A percentile compares a stretch with the other conserved stretches of the same genome.
Evolutionary conservation across 805 yeast genomes (phyloP).

Genomic region (Limtongia smithiae): DNA sequence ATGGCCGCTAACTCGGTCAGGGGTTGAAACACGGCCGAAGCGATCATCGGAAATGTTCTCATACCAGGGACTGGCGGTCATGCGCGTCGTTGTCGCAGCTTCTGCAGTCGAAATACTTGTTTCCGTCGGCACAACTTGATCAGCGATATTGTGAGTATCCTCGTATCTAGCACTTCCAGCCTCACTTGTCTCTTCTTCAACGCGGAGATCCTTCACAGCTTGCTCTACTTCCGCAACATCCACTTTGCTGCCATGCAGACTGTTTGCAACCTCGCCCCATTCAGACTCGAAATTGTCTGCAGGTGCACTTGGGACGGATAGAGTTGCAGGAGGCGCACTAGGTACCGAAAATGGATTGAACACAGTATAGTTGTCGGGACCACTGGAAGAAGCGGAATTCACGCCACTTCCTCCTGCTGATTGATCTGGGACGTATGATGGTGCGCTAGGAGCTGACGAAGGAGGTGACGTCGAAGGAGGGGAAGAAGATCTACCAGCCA

Average conservation of each 20-base stretch:
- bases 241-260: conserved; percentile 4
- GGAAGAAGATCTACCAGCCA: too few species aligned
- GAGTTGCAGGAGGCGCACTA: too few species aligned
- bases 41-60: conserved; percentile 2
- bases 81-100: background rate
- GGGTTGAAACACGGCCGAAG: conserved; percentile 7
- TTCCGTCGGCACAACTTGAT: conserved; percentile 3
- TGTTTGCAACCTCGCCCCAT: conserved; percentile 19
- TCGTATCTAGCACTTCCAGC: conserved; percentile 1
- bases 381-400: too few species aligned
- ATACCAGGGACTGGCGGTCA: conserved; percentile 14
- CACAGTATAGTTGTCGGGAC: too few species aligned
- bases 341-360: too few species aligned
- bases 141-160: conserved; percentile 5
- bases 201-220: conserved; percentile 11
- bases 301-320: too few species aligned
- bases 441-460: too few species aligned
- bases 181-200: conserved; percentile 14
- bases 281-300: too few species aligned
- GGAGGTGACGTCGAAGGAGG: too few species aligned
- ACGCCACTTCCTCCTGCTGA: too few species aligned
- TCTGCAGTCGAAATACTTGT: background rate
- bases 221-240: conserved; percentile 1
- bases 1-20: conserved; percentile 11
- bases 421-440: too few species aligned